Base-by-base conservation (phyloP, 306 rosid genomes). In the Citrullus colocynthis region DNA sequence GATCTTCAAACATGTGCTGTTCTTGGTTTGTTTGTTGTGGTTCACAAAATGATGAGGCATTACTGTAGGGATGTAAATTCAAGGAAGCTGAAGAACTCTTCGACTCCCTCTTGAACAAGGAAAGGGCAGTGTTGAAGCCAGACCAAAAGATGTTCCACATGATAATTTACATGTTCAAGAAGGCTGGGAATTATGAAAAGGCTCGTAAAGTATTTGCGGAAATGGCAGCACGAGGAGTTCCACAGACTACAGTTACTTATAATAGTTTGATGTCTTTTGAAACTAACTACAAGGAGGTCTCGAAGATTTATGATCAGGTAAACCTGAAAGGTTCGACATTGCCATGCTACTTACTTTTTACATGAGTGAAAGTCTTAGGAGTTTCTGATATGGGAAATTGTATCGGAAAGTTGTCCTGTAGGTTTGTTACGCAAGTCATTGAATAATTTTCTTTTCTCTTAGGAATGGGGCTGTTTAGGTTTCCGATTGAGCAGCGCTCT, bases 251-350 rank as follows among this genome's bases (percentile, higher is more conserved):
- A 79, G 85, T 92, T 62, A 95, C 99, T 81, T 90, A 87, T 79
- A 95, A 91, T 85, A 92, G 97, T 88, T 78, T 95, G 81, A 95
- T 95, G 96, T 95, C 99, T 21, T 90, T 88, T 76, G 97, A 92
- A 86, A 86, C 89, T 64, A 84, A 89, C 75, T 95, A 92, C 89
- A 95, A 95, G 88, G 99, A 90, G 88, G 97, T 90, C 69, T 95
- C 97, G 36, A 88, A 83, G 77, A 85, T 91, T 64, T 95, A 92
- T 84, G 96, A 95, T 79, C 92, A 95, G 97, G 99, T 92, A 89
- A 88, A 48, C 5, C 77, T 7, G 21, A 49, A 28, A 24, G 36
- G 36, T 71, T 48, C n/a, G 44, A 28, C 77, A 7, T 44, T 70
- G n/a, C 74, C n/a, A 39, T 48, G 58, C 42, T 49, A 71, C 42